A percentile compares a stretch with the other conserved stretches of the same genome.
Conservation (phyloP, 345 rosid species). For the Iberis pinnata region DNA sequence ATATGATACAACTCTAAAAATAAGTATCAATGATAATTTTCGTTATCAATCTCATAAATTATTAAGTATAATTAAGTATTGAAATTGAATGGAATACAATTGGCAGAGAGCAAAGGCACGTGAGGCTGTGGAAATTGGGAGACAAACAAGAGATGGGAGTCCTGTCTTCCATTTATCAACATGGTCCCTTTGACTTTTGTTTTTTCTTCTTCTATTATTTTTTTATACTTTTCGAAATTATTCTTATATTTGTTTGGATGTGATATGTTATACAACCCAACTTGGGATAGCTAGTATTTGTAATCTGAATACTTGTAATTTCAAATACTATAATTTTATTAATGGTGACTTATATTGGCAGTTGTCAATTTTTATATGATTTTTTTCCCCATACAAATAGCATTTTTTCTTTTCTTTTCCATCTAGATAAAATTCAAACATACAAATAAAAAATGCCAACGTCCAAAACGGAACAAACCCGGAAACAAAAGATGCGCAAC, state of each 20-base stretch:
- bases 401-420: too few species aligned
- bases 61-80: background rate
- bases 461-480: too few species aligned
- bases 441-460: too few species aligned
- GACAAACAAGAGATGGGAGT: constrained; percentile 40
- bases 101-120: constrained; percentile 52
- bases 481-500: too few species aligned
- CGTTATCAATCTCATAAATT: background rate
- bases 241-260: constrained; percentile 19
- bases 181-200: constrained; percentile 30
- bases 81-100: background rate
- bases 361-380: too few species aligned
- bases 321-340: too few species aligned
- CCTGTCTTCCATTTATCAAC: constrained; percentile 40
- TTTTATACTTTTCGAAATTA: background rate
- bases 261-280: constrained; percentile 13
- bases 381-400: too few species aligned
- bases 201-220: background rate
- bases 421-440: too few species aligned
- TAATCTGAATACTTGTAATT: constrained; percentile 14
- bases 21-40: constrained; percentile 1
- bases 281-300: constrained; percentile 21
- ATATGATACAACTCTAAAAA: background rate
- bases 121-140: constrained; percentile 47
- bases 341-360: too few species aligned